phyloP scores from a whole-genome alignment of 768 basidiomycete species.

The Calocybe cyanea region DNA sequence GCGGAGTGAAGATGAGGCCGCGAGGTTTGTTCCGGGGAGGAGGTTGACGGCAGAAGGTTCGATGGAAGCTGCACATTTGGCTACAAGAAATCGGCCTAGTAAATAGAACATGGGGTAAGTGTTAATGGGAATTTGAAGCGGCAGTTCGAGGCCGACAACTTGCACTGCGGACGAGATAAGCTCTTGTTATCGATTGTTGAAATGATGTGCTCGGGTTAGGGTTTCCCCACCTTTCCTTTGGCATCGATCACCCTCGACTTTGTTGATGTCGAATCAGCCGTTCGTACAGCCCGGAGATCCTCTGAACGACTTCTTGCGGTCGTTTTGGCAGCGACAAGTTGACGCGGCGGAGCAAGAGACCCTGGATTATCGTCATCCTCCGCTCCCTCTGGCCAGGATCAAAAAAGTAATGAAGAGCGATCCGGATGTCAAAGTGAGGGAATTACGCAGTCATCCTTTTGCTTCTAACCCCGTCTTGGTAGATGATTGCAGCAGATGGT shows the following conservation, averaged over 20 bases:
- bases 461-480: slow-evolving; percentile 3
- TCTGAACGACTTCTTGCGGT: slow-evolving; percentile 77
- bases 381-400: slow-evolving; percentile 89
- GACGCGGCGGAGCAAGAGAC: slow-evolving; percentile 85
- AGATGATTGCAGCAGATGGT: slow-evolving; percentile 99
- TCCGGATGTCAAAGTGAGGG: slow-evolving; percentile 87
- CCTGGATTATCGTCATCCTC: slow-evolving; percentile 83
- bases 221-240: slow-evolving; percentile 3
- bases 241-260: too few species aligned
- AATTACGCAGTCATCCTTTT: slow-evolving; percentile 8
- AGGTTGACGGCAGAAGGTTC: too few species aligned
- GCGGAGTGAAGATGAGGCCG: too few species aligned
- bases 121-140: too few species aligned
- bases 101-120: too few species aligned
- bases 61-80: too few species aligned
- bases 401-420: slow-evolving; percentile 99
- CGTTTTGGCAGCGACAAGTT: slow-evolving; percentile 90
- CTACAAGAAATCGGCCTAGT: too few species aligned
- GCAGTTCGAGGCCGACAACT: too few species aligned
- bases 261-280: slow-evolving; percentile 27
- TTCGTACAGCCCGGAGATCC: slow-evolving; percentile 82
- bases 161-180: too few species aligned
- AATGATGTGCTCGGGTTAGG: too few species aligned
- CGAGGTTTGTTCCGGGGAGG: too few species aligned
- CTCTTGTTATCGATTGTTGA: too few species aligned